These are phyloP conservation scores for Drechslera avenae DNA, from an alignment of 2,329 filamentous ascomycete genomes.

Conservation along the genomic window DNA sequence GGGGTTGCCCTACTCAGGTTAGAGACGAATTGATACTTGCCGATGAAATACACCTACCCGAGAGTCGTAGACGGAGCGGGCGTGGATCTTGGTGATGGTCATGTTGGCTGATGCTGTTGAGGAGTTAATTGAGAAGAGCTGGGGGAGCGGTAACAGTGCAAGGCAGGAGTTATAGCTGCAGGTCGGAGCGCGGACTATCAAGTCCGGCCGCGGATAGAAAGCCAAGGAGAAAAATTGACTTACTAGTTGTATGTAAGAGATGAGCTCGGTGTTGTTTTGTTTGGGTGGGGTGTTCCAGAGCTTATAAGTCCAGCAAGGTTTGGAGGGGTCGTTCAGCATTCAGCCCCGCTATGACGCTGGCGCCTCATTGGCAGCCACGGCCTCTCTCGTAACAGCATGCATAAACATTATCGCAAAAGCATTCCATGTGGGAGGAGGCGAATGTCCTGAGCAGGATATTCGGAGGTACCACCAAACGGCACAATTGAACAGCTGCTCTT, in stretches of 20 bases:
- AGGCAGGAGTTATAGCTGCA: constrained; percentile 33
- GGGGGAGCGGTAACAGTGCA: constrained; percentile 13
- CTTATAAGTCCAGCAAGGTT: constrained; percentile 28
- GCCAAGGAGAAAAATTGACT: constrained; percentile 34
- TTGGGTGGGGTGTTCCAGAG: constrained; percentile 28
- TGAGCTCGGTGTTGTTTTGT: constrained; percentile 33
- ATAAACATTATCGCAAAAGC: constrained; percentile 29
- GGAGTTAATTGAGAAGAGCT: constrained; percentile 31
- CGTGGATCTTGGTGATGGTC: constrained; percentile 66
- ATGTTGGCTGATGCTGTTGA: constrained; percentile 61
- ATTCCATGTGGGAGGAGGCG: constrained; percentile 5
- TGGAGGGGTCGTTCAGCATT: constrained; percentile 32
- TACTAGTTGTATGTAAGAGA: constrained; percentile 39
- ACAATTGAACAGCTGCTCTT: constrained; percentile 2
- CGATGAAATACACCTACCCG: constrained; percentile 53
- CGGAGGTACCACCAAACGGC: background rate
- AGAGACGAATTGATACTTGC: background rate
- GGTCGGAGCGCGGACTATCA: constrained; percentile 30
- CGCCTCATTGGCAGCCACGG: constrained; percentile 28
- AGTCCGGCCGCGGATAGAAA: constrained; percentile 46
- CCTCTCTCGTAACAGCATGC: constrained; percentile 31
- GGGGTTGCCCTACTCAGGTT: constrained; percentile 71
- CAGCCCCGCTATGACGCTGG: constrained; percentile 30
- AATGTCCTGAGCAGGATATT: too few species aligned
- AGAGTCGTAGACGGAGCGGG: constrained; percentile 92